Evolutionary conservation across 441 rosid genomes (phyloP), one percentile per base, ranked within the genome.

Genomic region (Geranium incanum): DNA sequence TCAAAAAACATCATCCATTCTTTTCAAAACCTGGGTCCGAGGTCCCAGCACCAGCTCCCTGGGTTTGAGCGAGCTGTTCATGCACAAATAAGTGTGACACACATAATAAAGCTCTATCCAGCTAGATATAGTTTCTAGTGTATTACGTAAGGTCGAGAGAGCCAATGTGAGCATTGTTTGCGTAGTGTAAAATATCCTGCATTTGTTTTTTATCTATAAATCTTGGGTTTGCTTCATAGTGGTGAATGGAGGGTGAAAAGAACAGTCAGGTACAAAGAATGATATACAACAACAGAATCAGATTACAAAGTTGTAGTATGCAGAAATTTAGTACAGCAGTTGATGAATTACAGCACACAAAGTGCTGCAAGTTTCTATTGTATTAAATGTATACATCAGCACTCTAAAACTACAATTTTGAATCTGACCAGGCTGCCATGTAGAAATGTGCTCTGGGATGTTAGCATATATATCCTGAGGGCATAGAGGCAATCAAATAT

Each of bases 1-100:
- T 39, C 6, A 39, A 5, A 7, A 5, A 5, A 5, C 43, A 39
- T 4, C 43, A 12, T 48, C 3, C 57, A 48, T 48, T 9, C 57
- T 8, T n/a, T n/a, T 48, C 57, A 48, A 48, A 9, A 15, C 57
- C 57, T 12, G 57, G 57, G n/a, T 9, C 57, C 4, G 57, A 48
- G n/a, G 57, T 12, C n/a, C 57, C 15, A 48, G 57, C 57, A 48
- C 57, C 57, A 48, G 57, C 57, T 48, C 57, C 57, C 57, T 9
- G n/a, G 13, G n/a, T 48, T 48, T 48, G 15, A 48, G 57, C 50
- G 50, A 43, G 50, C 50, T 43, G 12, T 11, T 28, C 33, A 28
- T 28, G 33, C 33, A 28, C 33, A 28, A 28, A 28, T 28, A 28
- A 28, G 33, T 28, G 33, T 28, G 33, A 28, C 33, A 28, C 33